Evolutionary conservation across 257 asterid genomes (phyloP), one percentile per base, ranked within the genome.

Genomic region (Lycium barbarum): DNA sequence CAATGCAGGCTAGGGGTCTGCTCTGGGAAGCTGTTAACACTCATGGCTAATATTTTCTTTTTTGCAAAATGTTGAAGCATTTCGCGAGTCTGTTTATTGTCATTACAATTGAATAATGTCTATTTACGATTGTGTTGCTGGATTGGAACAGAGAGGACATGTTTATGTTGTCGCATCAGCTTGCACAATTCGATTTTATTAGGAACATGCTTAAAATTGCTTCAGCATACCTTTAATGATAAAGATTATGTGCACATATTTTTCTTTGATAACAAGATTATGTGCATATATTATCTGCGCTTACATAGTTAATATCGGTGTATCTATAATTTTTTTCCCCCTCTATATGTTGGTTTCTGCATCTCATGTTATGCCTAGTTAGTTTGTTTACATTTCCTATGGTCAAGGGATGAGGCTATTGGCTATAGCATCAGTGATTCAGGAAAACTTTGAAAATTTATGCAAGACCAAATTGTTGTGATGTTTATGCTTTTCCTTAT

Each of bases 1-100:
- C 99, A 0, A 20, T 93, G 87, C 91, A 92, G 91, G 99, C 99
- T 9, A 88, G 95, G 38, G 93, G 92, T 85, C 84, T 95, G 92
- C 84, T 94, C 38, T 95, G 99, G 99, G 99, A 95, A 86, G 99
- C 97, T 85, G 89, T 95, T 6, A 94, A 94, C 87, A 95, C 97
- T 18, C 97, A 93, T 84, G 99, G 98, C 79, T 94, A 93, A 89
- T 43, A 86, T 81, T 36, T 14, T 12, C 26, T 47, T 62, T 59
- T 18, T 10, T 15, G 35, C 12, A 73, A 20, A 20, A 10, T n/a
- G 26, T 47, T 73, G 40, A 20, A 47, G 40, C 15, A n/a, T 47
- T 49, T 22, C 6, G 4, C 13, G 6, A 49, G 76, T 22, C 13
- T 74, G 20, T 49, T 74, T 74, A 11, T 49, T 74, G 43, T 20